Conservation (phyloP, 176 grass and related monocot species). For the Eragrostis curvula region DNA sequence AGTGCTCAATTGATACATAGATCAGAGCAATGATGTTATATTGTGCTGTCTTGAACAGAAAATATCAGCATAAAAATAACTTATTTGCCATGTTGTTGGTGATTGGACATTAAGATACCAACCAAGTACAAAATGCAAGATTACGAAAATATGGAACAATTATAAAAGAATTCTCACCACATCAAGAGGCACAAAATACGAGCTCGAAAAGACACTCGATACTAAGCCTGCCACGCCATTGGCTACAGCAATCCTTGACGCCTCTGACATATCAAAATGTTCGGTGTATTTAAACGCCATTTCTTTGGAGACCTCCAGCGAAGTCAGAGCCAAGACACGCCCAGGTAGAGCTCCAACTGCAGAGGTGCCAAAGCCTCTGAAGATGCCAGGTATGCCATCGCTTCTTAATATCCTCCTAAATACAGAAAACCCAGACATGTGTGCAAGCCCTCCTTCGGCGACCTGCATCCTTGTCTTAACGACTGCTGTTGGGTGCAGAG, state of each 20-base stretch:
- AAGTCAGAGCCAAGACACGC: conserved; percentile 79
- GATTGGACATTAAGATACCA: background rate
- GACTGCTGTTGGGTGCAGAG: conserved; percentile 83
- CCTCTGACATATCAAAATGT: conserved; percentile 72
- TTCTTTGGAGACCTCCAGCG: conserved; percentile 93
- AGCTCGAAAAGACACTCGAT: conserved; percentile 77
- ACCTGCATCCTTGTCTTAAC: conserved; percentile 98
- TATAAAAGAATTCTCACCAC: conserved; percentile 69
- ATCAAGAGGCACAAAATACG: conserved; percentile 94
- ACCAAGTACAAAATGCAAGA: background rate
- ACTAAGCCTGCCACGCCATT: conserved; percentile 77
- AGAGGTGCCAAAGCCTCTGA: conserved; percentile 90
- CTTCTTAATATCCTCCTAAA: conserved; percentile 80
- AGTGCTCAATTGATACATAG: background rate
- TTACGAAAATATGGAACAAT: background rate
- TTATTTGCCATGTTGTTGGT: background rate
- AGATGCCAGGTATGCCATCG: conserved; percentile 77
- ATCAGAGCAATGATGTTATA: background rate
- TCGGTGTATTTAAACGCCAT: conserved; percentile 76
- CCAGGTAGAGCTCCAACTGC: conserved; percentile 88
- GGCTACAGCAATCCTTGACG: conserved; percentile 64
- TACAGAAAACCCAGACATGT: conserved; percentile 72
- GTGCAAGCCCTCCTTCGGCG: conserved; percentile 61
- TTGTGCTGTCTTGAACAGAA: background rate
- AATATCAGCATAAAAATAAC: background rate